Evolutionary conservation across 2,329 filamentous ascomycete species (phyloP).

Genomic region (Colletotrichum phormii): DNA sequence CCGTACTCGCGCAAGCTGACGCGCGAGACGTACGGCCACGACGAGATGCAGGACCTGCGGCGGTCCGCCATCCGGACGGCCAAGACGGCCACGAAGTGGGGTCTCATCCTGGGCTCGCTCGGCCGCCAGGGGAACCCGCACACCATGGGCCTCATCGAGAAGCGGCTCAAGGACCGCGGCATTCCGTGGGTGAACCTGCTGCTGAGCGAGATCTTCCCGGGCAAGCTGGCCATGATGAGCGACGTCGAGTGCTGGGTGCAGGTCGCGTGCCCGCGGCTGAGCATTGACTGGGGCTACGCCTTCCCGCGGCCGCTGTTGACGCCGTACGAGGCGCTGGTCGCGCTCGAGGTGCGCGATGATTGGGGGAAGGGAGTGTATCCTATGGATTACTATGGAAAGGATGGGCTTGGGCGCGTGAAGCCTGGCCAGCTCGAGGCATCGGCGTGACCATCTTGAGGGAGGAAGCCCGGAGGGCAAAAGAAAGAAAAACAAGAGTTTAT

Average conservation of each 20-base stretch:
- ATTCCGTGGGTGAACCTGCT: constrained; percentile 88
- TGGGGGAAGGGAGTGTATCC: constrained; percentile 86
- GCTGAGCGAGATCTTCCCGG: constrained; percentile 95
- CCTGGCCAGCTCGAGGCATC: constrained; percentile 45
- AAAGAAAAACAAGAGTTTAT: not conserved
- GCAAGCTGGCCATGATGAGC: constrained; percentile 91
- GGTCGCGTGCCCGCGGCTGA: constrained; percentile 94
- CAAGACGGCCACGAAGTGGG: constrained; percentile 86
- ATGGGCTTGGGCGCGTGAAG: constrained; percentile 87
- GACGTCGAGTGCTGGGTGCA: constrained; percentile 99
- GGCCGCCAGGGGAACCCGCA: constrained; percentile 96
- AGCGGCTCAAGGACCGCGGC: constrained; percentile 74
- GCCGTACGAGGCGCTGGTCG: constrained; percentile 93
- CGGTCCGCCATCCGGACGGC: constrained; percentile 81
- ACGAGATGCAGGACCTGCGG: constrained; percentile 87
- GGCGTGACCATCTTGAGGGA: constrained; percentile 15
- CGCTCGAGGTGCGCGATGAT: constrained; percentile 82
- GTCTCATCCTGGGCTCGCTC: constrained; percentile 90
- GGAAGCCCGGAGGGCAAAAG: not conserved
- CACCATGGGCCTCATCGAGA: constrained; percentile 88
- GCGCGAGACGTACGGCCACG: constrained; percentile 90
- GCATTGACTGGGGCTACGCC: constrained; percentile 99
- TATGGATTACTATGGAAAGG: constrained; percentile 98
- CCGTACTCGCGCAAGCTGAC: constrained; percentile 94
- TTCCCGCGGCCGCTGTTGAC: constrained; percentile 90